phyloP scores from a whole-genome alignment of 164 flowering plant genomes.

The Berberis vulgaris region DNA sequence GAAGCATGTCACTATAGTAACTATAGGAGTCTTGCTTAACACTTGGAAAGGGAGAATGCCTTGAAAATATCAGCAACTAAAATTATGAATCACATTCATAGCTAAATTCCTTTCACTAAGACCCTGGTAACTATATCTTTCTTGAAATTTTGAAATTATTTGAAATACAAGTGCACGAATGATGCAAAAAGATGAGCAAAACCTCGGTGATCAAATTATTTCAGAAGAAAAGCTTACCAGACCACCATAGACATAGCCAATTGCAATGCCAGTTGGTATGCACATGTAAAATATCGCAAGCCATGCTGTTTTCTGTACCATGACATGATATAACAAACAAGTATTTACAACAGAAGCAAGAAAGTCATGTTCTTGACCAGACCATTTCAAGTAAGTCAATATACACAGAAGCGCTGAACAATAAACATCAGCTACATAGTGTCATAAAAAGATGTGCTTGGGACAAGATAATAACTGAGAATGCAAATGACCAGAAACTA shows the following conservation, averaged over 20 bases:
- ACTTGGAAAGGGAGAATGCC: too few species aligned
- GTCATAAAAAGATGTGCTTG: background rate
- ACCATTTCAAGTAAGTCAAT: background rate
- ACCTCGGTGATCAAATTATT: background rate
- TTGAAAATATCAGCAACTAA: too few species aligned
- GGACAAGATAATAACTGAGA: too few species aligned
- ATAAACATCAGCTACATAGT: background rate
- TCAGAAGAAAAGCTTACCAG: conserved; percentile 29
- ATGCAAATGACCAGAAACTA: too few species aligned
- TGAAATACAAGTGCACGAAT: background rate
- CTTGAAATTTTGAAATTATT: background rate
- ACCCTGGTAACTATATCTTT: too few species aligned
- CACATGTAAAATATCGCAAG: conserved; percentile 70
- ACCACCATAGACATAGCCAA: conserved; percentile 81
- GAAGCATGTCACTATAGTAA: too few species aligned
- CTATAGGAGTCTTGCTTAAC: too few species aligned
- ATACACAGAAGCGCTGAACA: background rate
- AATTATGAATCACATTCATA: too few species aligned
- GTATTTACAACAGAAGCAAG: conserved; percentile 13
- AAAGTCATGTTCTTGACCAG: background rate
- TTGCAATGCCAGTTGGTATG: conserved; percentile 63
- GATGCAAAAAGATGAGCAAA: background rate
- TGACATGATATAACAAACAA: background rate
- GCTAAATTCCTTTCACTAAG: too few species aligned
- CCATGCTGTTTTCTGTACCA: conserved; percentile 66